These are phyloP conservation scores for Auricularia sp. DNA, from an alignment of 768 basidiomycete species.

Conservation along the genomic window DNA sequence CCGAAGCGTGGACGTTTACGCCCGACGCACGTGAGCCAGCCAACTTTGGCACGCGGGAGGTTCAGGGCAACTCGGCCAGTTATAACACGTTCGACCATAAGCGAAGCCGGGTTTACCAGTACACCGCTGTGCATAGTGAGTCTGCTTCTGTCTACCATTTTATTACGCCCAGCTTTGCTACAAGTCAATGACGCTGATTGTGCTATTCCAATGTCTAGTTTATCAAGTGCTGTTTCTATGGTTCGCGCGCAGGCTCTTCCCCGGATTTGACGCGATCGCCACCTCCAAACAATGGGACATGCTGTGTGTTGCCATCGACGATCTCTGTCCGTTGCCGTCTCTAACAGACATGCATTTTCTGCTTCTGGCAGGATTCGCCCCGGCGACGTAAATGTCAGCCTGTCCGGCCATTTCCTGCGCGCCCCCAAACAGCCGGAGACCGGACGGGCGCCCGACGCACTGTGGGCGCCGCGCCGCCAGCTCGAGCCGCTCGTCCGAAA, in stretches of 20 bases:
- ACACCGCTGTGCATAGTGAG: constrained; percentile 16
- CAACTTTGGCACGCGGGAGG: constrained; percentile 5
- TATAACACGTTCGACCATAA: constrained; percentile 6
- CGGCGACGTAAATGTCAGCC: background rate
- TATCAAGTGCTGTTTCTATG: background rate
- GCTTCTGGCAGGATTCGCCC: background rate
- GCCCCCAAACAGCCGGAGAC: constrained; percentile 6
- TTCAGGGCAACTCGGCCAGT: constrained; percentile 9
- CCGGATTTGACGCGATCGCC: background rate
- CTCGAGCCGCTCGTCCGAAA: constrained; percentile 24
- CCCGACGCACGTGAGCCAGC: constrained; percentile 10
- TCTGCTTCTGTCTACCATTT: constrained; percentile 4
- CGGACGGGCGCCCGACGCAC: constrained; percentile 15
- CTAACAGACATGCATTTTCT: too few species aligned
- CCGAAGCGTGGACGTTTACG: constrained; percentile 20
- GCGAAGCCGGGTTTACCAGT: constrained; percentile 21
- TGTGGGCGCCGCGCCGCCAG: constrained; percentile 16
- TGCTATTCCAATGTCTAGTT: background rate
- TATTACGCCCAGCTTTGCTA: background rate
- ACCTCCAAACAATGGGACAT: background rate
- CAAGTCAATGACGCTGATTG: background rate
- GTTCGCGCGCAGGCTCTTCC: background rate
- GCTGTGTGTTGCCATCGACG: background rate
- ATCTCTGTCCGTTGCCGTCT: background rate
- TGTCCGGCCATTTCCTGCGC: constrained; percentile 4